Evolutionary conservation across 2,329 filamentous ascomycete genomes (phyloP).

Genomic region (Venturia aucupariae): DNA sequence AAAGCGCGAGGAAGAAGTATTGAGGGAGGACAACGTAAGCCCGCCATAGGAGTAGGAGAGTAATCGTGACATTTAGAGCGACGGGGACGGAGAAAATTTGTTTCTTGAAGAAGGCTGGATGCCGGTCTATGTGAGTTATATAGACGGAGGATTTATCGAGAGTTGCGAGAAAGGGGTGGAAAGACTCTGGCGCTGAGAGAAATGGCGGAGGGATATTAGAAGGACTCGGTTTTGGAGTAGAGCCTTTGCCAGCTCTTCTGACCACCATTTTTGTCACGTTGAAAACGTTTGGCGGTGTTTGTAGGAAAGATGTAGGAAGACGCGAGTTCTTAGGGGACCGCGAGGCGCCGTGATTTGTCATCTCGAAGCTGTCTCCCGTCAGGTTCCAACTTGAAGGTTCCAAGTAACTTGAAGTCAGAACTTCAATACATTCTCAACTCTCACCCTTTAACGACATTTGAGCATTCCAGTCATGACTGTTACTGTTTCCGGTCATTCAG

Average conservation of each 20-base stretch:
- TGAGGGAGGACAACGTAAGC: constrained; percentile 59
- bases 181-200: constrained; percentile 51
- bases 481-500: too few species aligned
- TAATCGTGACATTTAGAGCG: constrained; percentile 62
- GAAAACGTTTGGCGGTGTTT: neutral
- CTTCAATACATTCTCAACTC: too few species aligned
- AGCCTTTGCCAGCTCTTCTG: constrained; percentile 10
- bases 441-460: too few species aligned
- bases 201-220: constrained; percentile 54
- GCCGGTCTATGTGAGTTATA: constrained; percentile 71
- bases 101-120: constrained; percentile 61
- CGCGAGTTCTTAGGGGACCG: neutral
- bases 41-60: constrained; percentile 56
- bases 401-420: too few species aligned
- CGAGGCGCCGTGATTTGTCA: neutral
- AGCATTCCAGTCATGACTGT: too few species aligned
- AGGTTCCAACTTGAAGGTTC: too few species aligned
- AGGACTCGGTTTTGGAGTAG: constrained; percentile 19
- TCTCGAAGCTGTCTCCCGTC: neutral
- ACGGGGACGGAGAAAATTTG: constrained; percentile 76
- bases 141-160: constrained; percentile 67
- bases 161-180: constrained; percentile 56
- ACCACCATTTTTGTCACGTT: constrained; percentile 8
- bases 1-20: constrained; percentile 55
- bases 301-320: neutral